Conservation (phyloP, 441 rosid species). For the Pelargonium australe region DNA sequence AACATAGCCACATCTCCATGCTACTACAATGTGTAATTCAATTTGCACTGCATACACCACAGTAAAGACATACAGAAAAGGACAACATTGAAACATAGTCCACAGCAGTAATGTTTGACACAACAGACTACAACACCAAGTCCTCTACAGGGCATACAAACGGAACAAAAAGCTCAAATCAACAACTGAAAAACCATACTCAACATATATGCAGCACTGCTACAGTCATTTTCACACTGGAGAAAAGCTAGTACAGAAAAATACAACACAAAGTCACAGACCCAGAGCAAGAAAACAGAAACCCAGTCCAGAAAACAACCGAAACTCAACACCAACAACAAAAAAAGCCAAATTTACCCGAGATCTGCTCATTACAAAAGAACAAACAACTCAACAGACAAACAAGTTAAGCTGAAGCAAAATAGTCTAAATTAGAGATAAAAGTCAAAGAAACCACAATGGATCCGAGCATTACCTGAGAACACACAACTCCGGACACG, state of each 20-base stretch:
- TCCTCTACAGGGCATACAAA: neutral
- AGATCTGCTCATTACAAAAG: neutral
- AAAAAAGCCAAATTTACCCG: neutral
- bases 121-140: neutral
- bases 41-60: neutral
- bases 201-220: neutral
- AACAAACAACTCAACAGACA: neutral
- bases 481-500: neutral
- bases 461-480: constrained; percentile 7
- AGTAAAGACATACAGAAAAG: constrained; percentile 1
- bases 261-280: constrained; percentile 8
- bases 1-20: no score
- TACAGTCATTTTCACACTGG: constrained; percentile 1
- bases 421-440: neutral
- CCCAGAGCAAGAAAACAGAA: constrained; percentile 2
- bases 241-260: constrained; percentile 4
- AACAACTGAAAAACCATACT: neutral
- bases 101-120: neutral
- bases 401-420: neutral
- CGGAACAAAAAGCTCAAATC: neutral
- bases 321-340: no score
- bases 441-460: constrained; percentile 3
- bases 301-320: neutral
- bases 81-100: neutral
- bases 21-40: neutral